A percentile compares a stretch with the other conserved stretches of the same genome.
phyloP scores from a whole-genome alignment of 148 eudicot genomes.

The Vaccinium vitisidaea region DNA sequence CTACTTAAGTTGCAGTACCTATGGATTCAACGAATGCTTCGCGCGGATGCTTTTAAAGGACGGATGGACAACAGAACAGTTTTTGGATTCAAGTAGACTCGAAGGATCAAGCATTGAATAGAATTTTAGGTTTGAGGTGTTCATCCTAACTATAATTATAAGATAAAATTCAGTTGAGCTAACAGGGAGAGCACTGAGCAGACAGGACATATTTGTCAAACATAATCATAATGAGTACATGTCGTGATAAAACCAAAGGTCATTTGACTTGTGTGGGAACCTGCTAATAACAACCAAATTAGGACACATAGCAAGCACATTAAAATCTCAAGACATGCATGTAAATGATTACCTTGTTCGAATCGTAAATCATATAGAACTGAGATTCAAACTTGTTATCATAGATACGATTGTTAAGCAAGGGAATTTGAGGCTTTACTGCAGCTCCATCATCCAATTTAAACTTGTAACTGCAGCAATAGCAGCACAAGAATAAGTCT shows the following conservation, averaged over 20 bases:
- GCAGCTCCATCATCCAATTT: constrained; percentile 95
- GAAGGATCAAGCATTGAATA: background rate
- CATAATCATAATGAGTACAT: background rate
- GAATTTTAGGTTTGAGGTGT: background rate
- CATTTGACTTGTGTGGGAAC: background rate
- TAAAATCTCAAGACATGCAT: constrained; percentile 5
- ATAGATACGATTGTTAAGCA: constrained; percentile 88
- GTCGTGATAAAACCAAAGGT: background rate
- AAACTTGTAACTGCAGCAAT: constrained; percentile 81
- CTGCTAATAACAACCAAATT: background rate
- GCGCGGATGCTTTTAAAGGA: background rate
- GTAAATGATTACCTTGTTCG: constrained; percentile 68
- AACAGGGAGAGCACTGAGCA: background rate
- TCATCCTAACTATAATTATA: background rate
- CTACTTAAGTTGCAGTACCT: background rate
- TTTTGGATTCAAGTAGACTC: background rate
- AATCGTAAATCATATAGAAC: constrained; percentile 92
- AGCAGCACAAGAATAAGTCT: constrained; percentile 26
- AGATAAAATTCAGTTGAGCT: background rate
- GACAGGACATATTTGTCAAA: background rate
- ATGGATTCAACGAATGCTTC: background rate
- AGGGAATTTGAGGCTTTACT: constrained; percentile 80
- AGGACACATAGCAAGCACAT: background rate
- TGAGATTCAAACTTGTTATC: constrained; percentile 98
- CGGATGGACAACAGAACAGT: background rate